Evolutionary conservation across 2,329 filamentous ascomycete genomes (phyloP).

Genomic region (Aspergillus alliaceus): DNA sequence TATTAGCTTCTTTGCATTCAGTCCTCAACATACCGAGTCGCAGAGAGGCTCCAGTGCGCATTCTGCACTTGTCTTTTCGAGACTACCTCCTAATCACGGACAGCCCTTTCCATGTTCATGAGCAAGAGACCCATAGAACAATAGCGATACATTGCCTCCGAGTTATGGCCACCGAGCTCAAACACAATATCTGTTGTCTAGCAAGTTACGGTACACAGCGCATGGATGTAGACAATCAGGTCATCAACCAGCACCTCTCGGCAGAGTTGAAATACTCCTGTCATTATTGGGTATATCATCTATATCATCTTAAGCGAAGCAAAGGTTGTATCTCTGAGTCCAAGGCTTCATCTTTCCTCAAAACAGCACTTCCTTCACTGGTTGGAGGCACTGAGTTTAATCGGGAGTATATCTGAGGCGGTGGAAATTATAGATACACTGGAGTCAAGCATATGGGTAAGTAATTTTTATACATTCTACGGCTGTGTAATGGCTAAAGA

Average conservation of each 20-base stretch:
- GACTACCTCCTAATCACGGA: conserved; percentile 27
- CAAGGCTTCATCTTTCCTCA: not conserved
- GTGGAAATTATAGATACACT: not conserved
- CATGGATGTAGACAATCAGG: conserved; percentile 1
- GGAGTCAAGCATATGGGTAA: not conserved
- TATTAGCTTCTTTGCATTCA: conserved; percentile 18
- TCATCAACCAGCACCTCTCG: conserved; percentile 9
- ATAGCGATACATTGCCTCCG: conserved; percentile 28
- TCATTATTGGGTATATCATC: conserved; percentile 29
- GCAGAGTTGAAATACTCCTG: conserved; percentile 26
- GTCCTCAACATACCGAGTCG: conserved; percentile 17
- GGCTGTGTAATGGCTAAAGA: not conserved
- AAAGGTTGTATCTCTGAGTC: not conserved
- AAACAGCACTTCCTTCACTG: not conserved
- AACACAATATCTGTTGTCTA: conserved; percentile 17
- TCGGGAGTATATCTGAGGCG: not conserved
- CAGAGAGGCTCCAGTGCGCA: conserved; percentile 8
- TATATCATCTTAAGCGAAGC: conserved; percentile 23
- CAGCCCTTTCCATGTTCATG: conserved; percentile 30
- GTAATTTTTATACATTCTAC: not conserved
- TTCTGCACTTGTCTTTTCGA: conserved; percentile 30
- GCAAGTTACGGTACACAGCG: conserved; percentile 4
- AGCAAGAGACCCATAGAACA: conserved; percentile 24
- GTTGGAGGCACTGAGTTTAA: not conserved
- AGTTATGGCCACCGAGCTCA: conserved; percentile 10